Evolutionary conservation across 164 flowering plant genomes (phyloP).

Genomic region (Stephania cephalantha): DNA sequence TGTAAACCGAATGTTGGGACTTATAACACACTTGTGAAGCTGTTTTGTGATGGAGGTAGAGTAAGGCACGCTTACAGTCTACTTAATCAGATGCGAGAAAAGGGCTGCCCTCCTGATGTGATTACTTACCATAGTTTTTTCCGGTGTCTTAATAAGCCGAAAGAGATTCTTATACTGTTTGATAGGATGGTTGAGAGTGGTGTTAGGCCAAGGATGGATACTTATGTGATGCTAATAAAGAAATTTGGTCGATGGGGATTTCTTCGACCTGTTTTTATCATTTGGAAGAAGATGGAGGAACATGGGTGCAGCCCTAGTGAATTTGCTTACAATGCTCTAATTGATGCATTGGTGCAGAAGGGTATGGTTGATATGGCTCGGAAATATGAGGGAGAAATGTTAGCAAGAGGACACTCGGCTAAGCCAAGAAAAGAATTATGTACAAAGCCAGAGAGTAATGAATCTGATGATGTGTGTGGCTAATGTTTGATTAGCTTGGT

Average conservation of each 20-base stretch:
- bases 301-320: slow-evolving; percentile 70
- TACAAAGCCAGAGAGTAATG: slow-evolving; percentile 24
- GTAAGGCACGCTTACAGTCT: slow-evolving; percentile 45
- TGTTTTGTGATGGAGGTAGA: slow-evolving; percentile 66
- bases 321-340: slow-evolving; percentile 75
- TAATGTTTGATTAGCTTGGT: slow-evolving; percentile 1
- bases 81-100: slow-evolving; percentile 50
- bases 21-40: slow-evolving; percentile 65
- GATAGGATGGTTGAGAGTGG: slow-evolving; percentile 73
- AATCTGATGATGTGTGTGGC: slow-evolving; percentile 16
- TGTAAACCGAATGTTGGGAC: slow-evolving; percentile 61
- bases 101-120: slow-evolving; percentile 58
- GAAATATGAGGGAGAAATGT: slow-evolving; percentile 80
- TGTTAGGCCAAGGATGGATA: slow-evolving; percentile 66
- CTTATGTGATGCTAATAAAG: slow-evolving; percentile 84
- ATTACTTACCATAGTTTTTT: slow-evolving; percentile 71
- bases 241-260: slow-evolving; percentile 96
- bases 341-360: slow-evolving; percentile 80
- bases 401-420: slow-evolving; percentile 65
- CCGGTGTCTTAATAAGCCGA: slow-evolving; percentile 50
- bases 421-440: slow-evolving; percentile 63
- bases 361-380: slow-evolving; percentile 81
- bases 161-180: slow-evolving; percentile 62
- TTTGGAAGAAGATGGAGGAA: slow-evolving; percentile 83
- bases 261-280: slow-evolving; percentile 62